Percentiles rank a stretch among this genome's conserved stretches.
phyloP scores from a whole-genome alignment of 164 flowering plant genomes.

The Cinnamomum chago region DNA sequence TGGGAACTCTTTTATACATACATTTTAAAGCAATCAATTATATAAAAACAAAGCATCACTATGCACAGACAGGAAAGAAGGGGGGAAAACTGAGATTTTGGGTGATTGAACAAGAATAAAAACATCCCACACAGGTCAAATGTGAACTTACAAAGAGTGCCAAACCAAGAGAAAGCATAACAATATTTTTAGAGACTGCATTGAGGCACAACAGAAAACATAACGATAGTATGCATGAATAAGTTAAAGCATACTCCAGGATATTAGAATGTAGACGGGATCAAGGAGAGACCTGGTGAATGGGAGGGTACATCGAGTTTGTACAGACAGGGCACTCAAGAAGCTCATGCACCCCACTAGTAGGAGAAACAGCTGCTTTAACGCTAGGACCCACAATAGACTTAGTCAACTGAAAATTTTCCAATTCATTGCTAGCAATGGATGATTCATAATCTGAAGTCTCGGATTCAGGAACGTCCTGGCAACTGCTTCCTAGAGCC shows the following conservation, averaged over 20 bases:
- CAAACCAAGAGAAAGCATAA: too few species aligned
- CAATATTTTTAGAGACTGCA: too few species aligned
- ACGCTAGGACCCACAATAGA: constrained; percentile 6
- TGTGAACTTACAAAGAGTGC: too few species aligned
- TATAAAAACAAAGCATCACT: too few species aligned
- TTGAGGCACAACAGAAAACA: too few species aligned
- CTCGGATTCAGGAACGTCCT: constrained; percentile 23
- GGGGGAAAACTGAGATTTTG: background rate
- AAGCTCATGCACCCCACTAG: constrained; percentile 56
- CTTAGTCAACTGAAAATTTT: constrained; percentile 17
- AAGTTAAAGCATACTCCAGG: background rate
- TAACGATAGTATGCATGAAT: too few species aligned
- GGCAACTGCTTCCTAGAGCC: constrained; percentile 25
- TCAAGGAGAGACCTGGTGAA: constrained; percentile 45
- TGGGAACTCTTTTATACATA: background rate
- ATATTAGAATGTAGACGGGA: too few species aligned
- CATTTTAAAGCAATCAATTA: background rate
- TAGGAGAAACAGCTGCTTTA: constrained; percentile 29
- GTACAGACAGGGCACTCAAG: constrained; percentile 71
- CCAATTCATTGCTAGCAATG: constrained; percentile 12
- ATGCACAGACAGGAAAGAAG: too few species aligned
- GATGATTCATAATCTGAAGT: constrained; percentile 11
- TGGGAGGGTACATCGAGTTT: constrained; percentile 72
- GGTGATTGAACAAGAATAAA: background rate
- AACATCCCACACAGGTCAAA: background rate